Evolutionary conservation across 1,284 basidiomycete genomes (phyloP).

Genomic region (Grifola frondosa): DNA sequence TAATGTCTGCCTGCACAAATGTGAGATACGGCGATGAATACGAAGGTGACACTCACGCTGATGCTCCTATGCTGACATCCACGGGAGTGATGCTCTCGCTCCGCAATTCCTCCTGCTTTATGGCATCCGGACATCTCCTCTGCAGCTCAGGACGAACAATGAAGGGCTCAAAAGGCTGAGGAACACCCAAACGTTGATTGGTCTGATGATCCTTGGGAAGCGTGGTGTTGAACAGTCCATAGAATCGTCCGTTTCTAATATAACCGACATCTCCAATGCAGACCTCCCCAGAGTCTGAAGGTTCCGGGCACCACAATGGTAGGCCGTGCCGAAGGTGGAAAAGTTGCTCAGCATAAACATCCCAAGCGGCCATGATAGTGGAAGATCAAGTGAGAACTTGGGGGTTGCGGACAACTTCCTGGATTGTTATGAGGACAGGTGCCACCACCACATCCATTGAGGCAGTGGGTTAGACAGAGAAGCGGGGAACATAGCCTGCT

Average conservation of each 20-base stretch:
- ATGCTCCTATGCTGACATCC: not conserved
- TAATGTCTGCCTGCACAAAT: not conserved
- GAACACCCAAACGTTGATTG: slow-evolving; percentile 21
- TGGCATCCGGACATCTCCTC: not conserved
- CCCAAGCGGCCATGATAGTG: slow-evolving; percentile 4
- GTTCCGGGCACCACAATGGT: slow-evolving; percentile 23
- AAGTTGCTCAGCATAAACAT: slow-evolving; percentile 18
- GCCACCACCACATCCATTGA: too few relatives aligned
- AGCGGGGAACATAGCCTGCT: too few relatives aligned
- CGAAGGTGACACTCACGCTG: slow-evolving; percentile 2
- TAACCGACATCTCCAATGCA: slow-evolving; percentile 31
- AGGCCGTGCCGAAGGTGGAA: slow-evolving; percentile 14
- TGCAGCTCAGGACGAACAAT: not conserved
- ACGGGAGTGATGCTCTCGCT: slow-evolving; percentile 14
- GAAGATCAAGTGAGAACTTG: not conserved
- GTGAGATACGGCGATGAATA: too few relatives aligned
- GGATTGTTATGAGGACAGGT: too few relatives aligned
- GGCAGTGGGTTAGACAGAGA: too few relatives aligned
- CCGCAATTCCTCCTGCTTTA: not conserved
- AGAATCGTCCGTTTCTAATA: slow-evolving; percentile 25
- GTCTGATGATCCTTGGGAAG: slow-evolving; percentile 20
- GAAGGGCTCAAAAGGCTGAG: slow-evolving; percentile 15
- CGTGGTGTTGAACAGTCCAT: slow-evolving; percentile 29
- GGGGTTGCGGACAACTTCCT: not conserved
- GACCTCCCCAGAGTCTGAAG: slow-evolving; percentile 10